phyloP scores from a whole-genome alignment of 176 grass and related monocot species.

The Urochloa ruziziensis region DNA sequence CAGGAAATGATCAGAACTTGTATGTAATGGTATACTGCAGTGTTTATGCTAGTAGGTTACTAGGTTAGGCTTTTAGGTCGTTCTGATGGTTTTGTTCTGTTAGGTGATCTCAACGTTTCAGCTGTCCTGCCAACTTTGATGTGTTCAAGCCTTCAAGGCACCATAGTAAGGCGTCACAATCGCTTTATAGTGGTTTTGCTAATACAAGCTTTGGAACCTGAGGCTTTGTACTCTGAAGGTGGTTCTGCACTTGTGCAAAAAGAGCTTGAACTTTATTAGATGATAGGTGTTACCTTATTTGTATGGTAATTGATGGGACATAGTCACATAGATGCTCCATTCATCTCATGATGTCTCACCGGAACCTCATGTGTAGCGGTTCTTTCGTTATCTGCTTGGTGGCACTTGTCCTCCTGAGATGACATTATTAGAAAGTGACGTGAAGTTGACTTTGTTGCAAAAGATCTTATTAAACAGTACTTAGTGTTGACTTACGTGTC shows the following conservation, averaged over 20 bases:
- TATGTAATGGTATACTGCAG: neutral
- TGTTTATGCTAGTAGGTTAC: too few relatives aligned
- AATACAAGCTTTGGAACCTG: constrained; percentile 19
- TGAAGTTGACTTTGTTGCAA: neutral
- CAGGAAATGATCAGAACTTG: neutral
- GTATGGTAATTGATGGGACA: constrained; percentile 6
- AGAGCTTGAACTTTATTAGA: constrained; percentile 31
- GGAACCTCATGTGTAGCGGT: neutral
- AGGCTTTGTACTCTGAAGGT: constrained; percentile 9
- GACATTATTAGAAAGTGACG: neutral
- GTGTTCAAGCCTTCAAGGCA: too few relatives aligned
- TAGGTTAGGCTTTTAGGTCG: too few relatives aligned
- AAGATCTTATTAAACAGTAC: neutral
- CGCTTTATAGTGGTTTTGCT: constrained; percentile 11
- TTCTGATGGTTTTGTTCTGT: constrained; percentile 19
- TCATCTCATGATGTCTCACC: constrained; percentile 16
- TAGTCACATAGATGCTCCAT: neutral
- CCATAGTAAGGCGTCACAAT: neutral
- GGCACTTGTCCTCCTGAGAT: constrained; percentile 4
- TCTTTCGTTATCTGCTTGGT: neutral
- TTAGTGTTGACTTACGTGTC: neutral
- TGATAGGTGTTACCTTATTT: constrained; percentile 6
- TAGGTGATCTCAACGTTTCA: constrained; percentile 22
- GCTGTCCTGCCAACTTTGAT: neutral
- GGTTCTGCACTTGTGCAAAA: neutral